phyloP scores from a whole-genome alignment of 176 grass and related monocot genomes.

The Aechmea fasciata region DNA sequence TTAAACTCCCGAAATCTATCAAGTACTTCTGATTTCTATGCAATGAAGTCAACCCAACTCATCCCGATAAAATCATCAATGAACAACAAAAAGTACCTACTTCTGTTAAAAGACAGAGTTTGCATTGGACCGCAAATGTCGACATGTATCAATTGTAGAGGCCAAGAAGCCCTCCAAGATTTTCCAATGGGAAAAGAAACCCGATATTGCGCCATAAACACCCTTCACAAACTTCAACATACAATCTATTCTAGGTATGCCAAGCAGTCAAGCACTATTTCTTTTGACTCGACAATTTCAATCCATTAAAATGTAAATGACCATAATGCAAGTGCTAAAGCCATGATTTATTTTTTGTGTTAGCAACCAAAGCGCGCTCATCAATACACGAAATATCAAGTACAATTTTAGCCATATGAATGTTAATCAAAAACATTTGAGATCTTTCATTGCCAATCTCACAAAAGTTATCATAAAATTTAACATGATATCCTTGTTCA shows the following conservation, averaged over 20 bases:
- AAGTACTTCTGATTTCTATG: neutral
- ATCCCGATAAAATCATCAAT: conserved; percentile 1
- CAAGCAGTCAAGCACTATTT: neutral
- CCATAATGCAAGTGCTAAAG: neutral
- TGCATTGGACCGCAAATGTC: neutral
- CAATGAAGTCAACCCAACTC: conserved; percentile 12
- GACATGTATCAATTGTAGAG: neutral
- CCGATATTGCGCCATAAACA: neutral
- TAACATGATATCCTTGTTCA: neutral
- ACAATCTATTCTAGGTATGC: neutral
- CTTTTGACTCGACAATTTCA: neutral
- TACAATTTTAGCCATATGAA: neutral
- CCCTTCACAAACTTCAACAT: neutral
- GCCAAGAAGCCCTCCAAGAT: neutral
- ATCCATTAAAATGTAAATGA: neutral
- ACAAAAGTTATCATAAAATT: neutral
- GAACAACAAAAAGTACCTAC: neutral
- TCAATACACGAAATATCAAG: neutral
- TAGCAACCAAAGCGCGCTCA: neutral
- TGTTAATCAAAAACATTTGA: too few relatives aligned
- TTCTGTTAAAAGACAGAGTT: neutral
- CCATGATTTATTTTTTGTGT: neutral
- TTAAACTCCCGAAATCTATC: neutral
- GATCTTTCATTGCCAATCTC: too few relatives aligned
- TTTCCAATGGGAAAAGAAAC: neutral